Evolutionary conservation across 2,329 filamentous ascomycete genomes (phyloP), one percentile per base, ranked within the genome.

Genomic region (Aspergillus viridinutans): DNA sequence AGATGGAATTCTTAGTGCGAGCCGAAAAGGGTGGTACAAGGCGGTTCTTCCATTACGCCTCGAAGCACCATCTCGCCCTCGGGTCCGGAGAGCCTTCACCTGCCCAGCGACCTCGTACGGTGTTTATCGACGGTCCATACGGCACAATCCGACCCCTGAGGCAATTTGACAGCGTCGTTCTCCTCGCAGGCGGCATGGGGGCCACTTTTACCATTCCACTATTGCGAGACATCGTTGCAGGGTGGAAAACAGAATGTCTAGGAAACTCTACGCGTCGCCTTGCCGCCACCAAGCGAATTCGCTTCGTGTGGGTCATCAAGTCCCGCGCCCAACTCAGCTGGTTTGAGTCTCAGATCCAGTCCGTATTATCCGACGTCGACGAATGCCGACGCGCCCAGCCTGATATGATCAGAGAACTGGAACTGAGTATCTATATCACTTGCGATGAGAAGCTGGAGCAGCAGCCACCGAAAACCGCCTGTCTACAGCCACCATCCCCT

Each of bases 161-260:
- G 23, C 83, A 86, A 62, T 87, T 86, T 58, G 84, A 87, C 58
- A 85, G 79, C 54, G 76, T 86, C 2, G 73, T 87, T 0, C 69
- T 88, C 0, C 71, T 87, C 8, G 83, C 84, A 7, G 83, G 83
- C 23, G 82, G 82, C 20, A 85, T 82, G 49, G 85, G 85, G 2
- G 81, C 81, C 25, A 83, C 83, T 0, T 87, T 84, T 62, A 82
- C 79, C 0, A 65, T 84, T 10, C 84, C 85, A 0, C 67, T 85
- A 2, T 72, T 86, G 38, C 77, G 83, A 26, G 80, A 85, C 52
- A 72, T 86, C n/a, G 70, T 85, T 1, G 70, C 75, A n/a, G 73
- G 69, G 25, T 82, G 76, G 76, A 72, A 65, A 42, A 67, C 64
- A 48, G 72, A 76, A 42, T 72, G 63, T 35, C 55, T 58, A 2